Percentiles rank a stretch among this genome's conserved stretches.
Evolutionary conservation across 345 rosid species (phyloP).

Genomic region (Clarkia xantiana): DNA sequence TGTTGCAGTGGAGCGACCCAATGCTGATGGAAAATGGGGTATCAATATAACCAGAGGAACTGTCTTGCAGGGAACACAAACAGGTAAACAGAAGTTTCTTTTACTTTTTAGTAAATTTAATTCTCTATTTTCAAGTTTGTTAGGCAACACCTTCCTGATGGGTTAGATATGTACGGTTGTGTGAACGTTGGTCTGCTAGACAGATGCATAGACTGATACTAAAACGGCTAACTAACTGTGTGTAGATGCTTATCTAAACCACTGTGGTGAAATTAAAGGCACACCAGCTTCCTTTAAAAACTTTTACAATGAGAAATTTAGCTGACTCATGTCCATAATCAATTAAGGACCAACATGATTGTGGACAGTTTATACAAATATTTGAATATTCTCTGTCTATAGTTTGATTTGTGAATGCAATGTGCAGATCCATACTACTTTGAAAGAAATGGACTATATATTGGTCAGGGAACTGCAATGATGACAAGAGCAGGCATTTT

Average conservation of each 20-base stretch:
- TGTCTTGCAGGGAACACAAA: constrained; percentile 59
- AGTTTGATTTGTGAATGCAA: neutral
- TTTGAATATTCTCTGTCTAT: neutral
- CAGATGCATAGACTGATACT: neutral
- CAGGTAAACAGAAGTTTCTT: constrained; percentile 31
- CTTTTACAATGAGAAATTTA: no score
- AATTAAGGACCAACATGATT: no score
- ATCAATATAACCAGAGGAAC: constrained; percentile 81
- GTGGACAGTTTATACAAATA: no score
- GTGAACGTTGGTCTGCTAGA: neutral
- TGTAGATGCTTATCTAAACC: no score
- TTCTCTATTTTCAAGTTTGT: neutral
- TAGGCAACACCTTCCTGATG: no score
- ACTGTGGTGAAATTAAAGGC: no score
- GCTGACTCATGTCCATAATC: no score
- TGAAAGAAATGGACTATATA: constrained; percentile 70
- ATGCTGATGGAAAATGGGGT: constrained; percentile 59
- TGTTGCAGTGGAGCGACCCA: constrained; percentile 72
- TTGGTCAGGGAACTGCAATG: constrained; percentile 81
- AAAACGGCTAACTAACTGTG: neutral
- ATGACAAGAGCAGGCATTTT: constrained; percentile 93
- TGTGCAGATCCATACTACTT: constrained; percentile 55
- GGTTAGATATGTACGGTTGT: no score
- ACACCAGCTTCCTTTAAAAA: no score
- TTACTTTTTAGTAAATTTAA: neutral